phyloP scores from a whole-genome alignment of 345 rosid genomes.

The Garcia nutans region DNA sequence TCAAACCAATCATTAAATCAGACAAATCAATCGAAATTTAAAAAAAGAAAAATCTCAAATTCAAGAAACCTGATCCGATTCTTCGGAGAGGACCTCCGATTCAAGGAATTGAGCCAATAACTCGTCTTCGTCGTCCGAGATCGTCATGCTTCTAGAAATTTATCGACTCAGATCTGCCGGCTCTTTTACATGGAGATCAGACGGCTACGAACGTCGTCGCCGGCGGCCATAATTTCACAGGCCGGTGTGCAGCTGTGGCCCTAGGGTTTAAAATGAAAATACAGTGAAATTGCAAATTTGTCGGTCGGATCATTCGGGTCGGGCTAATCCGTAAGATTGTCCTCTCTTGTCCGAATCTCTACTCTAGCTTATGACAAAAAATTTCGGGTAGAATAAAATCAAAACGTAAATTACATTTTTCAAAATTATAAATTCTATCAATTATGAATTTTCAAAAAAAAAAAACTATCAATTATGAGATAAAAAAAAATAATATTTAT shows the following conservation, averaged over 20 bases:
- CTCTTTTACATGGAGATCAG: background rate
- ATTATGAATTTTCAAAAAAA: no score
- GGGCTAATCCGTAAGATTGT: background rate
- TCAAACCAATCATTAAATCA: background rate
- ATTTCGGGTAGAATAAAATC: background rate
- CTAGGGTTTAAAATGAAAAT: background rate
- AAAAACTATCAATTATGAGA: no score
- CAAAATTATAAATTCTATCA: no score
- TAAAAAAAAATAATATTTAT: no score
- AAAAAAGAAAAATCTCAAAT: background rate
- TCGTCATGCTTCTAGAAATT: constrained; percentile 33
- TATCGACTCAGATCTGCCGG: background rate
- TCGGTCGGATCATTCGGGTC: background rate
- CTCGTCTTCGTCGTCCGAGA: constrained; percentile 70
- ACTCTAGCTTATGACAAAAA: background rate
- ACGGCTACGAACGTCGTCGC: background rate
- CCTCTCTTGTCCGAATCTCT: background rate
- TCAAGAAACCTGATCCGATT: constrained; percentile 42
- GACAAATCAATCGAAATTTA: background rate
- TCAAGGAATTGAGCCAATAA: constrained; percentile 68
- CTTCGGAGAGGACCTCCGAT: constrained; percentile 61
- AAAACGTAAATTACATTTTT: no score
- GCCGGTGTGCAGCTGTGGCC: background rate
- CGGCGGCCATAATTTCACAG: background rate
- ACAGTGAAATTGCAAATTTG: background rate